A percentile compares a stretch with the other conserved stretches of the same genome.
Conservation (phyloP, 2,329 filamentous ascomycete species). For the Pseudogymnoascus sp. region DNA sequence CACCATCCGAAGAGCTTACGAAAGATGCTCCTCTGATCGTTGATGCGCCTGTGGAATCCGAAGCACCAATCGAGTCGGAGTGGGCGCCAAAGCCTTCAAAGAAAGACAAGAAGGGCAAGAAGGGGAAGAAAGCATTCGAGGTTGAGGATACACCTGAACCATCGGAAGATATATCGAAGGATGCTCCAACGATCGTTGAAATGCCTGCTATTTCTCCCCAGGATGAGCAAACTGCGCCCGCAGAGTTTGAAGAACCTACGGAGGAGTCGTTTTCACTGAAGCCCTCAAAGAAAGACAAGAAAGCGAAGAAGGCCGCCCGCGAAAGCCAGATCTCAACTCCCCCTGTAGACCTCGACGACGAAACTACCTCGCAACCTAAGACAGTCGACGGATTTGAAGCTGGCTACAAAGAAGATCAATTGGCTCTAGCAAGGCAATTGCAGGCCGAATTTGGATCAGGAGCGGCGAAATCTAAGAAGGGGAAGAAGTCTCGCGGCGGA, state of each 20-base stretch:
- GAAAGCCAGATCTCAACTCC: slow-evolving; percentile 1
- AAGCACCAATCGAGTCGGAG: not conserved
- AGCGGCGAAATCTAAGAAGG: slow-evolving; percentile 19
- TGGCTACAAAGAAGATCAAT: not conserved
- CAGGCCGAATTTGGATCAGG: not conserved
- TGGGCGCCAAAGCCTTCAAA: slow-evolving; percentile 6
- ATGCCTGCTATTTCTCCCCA: not conserved
- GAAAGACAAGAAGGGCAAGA: slow-evolving; percentile 29
- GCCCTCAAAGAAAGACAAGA: slow-evolving; percentile 34
- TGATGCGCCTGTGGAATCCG: not conserved
- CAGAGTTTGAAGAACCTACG: not conserved
- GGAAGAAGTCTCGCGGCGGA: slow-evolving; percentile 31
- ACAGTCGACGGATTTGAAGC: not conserved
- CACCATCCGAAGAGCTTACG: not conserved
- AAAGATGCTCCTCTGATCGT: slow-evolving; percentile 4
- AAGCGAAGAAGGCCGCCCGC: slow-evolving; percentile 25
- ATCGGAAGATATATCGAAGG: not conserved
- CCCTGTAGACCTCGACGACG: not conserved
- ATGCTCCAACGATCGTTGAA: not conserved
- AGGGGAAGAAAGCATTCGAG: slow-evolving; percentile 9
- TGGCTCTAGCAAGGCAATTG: not conserved
- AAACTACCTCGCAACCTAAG: not conserved
- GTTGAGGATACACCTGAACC: not conserved
- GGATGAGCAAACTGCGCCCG: not conserved
- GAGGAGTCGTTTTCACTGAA: not conserved